Evolutionary conservation across 208 protist genomes (phyloP).

Genomic region (Wallacemonas sp.): DNA sequence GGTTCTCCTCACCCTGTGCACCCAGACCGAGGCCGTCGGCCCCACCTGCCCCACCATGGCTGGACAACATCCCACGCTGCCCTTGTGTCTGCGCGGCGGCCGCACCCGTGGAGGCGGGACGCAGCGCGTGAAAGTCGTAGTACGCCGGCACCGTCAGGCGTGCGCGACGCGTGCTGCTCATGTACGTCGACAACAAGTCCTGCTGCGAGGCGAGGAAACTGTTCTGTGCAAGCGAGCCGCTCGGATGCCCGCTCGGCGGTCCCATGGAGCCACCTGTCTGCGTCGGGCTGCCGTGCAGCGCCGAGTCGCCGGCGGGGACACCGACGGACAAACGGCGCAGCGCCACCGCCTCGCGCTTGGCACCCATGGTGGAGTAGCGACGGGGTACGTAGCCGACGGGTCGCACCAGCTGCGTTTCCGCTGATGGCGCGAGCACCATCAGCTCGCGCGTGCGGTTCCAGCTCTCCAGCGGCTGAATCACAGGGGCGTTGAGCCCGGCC

Average conservation of each 20-base stretch:
- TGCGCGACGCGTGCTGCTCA: conserved; percentile 15
- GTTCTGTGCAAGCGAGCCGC: not conserved
- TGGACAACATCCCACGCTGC: not conserved
- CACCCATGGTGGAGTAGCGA: conserved; percentile 39
- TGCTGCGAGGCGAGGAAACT: conserved; percentile 17
- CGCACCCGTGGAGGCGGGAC: not conserved
- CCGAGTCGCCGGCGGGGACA: not conserved
- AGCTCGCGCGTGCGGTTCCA: conserved; percentile 70
- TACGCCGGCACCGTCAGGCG: conserved; percentile 21
- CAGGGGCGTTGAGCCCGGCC: conserved; percentile 47
- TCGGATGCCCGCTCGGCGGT: not conserved
- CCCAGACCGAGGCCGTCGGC: not conserved
- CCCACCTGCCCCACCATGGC: not conserved
- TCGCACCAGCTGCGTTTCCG: conserved; percentile 54
- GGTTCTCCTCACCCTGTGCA: not conserved
- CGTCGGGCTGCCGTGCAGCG: not conserved
- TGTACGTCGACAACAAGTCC: conserved; percentile 11
- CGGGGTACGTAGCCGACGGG: conserved; percentile 54
- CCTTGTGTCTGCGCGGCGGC: not conserved
- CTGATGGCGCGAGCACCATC: conserved; percentile 53
- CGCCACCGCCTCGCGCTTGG: conserved; percentile 15
- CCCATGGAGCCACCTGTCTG: not conserved
- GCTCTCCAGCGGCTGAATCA: conserved; percentile 49
- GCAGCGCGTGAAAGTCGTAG: conserved; percentile 53
- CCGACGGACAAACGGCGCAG: conserved; percentile 5